Base-by-base conservation (phyloP, 2,329 filamentous ascomycete species). In the Colletotrichum sp. region DNA sequence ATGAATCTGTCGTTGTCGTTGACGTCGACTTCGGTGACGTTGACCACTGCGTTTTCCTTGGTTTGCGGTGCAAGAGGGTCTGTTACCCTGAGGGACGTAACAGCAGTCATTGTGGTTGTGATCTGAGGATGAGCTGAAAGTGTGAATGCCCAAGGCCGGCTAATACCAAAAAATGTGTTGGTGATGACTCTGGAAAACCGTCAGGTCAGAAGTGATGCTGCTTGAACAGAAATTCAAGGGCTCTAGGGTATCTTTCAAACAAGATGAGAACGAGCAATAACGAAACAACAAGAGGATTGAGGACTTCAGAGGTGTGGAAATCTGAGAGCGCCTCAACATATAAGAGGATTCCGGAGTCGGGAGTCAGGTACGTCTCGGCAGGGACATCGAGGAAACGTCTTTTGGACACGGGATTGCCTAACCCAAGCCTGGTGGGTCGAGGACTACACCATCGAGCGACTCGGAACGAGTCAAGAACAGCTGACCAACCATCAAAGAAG, bases 1-100 rank as follows among this genome's bases (percentile, higher is more conserved):
- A 97, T 85, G 80, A 83, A 86, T 77, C 83, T 79, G 32, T 79
- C 78, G 15, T 57, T 75, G 19, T 67, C 64, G 67, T 36, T 30
- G 65, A 55, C 59, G 59, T 70, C 72, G 28, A 77, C 27, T 32
- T 77, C 69, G 12, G 61, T 27, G 25, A 76, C 59, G 28, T 74
- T 72, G 15, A 78, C 63, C 9, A 30, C 65, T 22, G 52, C 34
- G 16, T 64, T 63, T 11, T 76, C 36, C 39, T 78, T 78, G 69
- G 71, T 65, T 27, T 68, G 48, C 16, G 68, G 59, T 44, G 68
- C 59, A 16, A 77, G 73, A 16, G 69, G 65, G 48, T 64, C 68
- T n/a, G 64, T 32, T n/a, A 72, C 74, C 60, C 30, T 28, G 27
- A 77, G 44, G 11, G 75, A 68, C n/a, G 75, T 61, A 15, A 72